phyloP scores from a whole-genome alignment of 2,329 filamentous ascomycete genomes.

The Neonectria faginata region DNA sequence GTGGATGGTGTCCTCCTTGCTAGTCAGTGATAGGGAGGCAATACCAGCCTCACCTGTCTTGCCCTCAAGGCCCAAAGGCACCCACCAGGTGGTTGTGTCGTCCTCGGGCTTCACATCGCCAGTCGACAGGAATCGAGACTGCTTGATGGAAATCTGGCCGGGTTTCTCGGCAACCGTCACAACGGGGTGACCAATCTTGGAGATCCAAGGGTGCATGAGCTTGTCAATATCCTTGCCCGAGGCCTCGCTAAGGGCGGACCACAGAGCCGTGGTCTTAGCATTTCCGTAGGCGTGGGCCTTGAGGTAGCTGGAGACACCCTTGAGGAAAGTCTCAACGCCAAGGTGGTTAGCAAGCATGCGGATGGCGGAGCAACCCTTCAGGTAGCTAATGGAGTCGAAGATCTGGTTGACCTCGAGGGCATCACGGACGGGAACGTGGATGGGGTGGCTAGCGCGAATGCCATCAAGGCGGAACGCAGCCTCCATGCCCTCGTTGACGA shows the following conservation, averaged over 20 bases:
- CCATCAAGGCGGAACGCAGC: conserved; percentile 90
- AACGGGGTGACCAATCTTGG: conserved; percentile 94
- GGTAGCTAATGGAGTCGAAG: conserved; percentile 95
- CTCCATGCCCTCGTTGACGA: conserved; percentile 95
- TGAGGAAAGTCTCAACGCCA: conserved; percentile 87
- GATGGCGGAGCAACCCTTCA: conserved; percentile 96
- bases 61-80: conserved; percentile 87
- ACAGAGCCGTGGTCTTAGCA: conserved; percentile 91
- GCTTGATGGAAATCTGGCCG: conserved; percentile 83
- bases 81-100: conserved; percentile 94
- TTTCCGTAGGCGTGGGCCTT: conserved; percentile 89
- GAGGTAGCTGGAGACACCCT: conserved; percentile 90
- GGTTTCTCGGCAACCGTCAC: conserved; percentile 86
- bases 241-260: conserved; percentile 87
- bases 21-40: conserved; percentile 75
- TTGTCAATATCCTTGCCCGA: conserved; percentile 87
- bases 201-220: conserved; percentile 96
- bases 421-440: conserved; percentile 94
- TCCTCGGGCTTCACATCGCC: conserved; percentile 93
- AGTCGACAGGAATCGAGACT: conserved; percentile 90
- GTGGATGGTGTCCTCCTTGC: conserved; percentile 80
- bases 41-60: conserved; percentile 73
- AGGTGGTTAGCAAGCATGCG: conserved; percentile 95
- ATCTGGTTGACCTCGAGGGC: conserved; percentile 98
- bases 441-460: conserved; percentile 91